A percentile compares a stretch with the other conserved stretches of the same genome.
Conservation (phyloP, 2,329 filamentous ascomycete genomes). For the Apiospora pterosperma region DNA sequence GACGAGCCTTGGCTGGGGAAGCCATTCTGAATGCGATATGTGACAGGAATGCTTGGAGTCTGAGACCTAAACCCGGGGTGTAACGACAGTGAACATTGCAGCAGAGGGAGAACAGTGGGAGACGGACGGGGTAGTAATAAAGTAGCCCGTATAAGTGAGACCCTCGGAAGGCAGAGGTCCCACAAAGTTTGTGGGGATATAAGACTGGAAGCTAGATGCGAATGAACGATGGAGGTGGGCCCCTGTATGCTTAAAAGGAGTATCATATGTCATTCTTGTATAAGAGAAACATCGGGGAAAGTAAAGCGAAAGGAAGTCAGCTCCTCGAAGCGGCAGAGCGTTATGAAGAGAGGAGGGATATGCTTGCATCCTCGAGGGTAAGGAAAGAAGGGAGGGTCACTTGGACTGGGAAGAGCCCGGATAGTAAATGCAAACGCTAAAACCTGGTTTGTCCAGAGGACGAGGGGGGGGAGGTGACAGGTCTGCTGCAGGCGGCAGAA, state of each 20-base stretch:
- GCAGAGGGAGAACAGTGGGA: slow-evolving; percentile 4
- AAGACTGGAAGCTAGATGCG: slow-evolving; percentile 11
- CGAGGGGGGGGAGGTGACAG: background rate
- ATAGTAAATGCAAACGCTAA: background rate
- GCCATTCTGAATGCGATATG: slow-evolving; percentile 12
- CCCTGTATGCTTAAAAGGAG: background rate
- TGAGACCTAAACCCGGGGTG: slow-evolving; percentile 11
- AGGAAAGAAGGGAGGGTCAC: background rate
- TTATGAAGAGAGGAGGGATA: slow-evolving; percentile 3
- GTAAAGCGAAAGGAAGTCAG: slow-evolving; percentile 1
- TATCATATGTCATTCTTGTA: slow-evolving; percentile 8
- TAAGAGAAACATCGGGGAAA: slow-evolving; percentile 4
- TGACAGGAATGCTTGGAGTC: background rate
- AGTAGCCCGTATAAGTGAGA: slow-evolving; percentile 16
- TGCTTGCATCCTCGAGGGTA: slow-evolving; percentile 1
- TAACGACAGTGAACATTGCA: slow-evolving; percentile 5
- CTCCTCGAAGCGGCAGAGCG: slow-evolving; percentile 5
- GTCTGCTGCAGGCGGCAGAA: slow-evolving; percentile 1
- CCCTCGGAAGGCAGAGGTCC: slow-evolving; percentile 14
- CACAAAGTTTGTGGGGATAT: slow-evolving; percentile 19
- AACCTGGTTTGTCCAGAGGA: background rate
- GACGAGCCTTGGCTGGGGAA: slow-evolving; percentile 30
- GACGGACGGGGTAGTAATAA: slow-evolving; percentile 9
- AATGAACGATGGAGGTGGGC: slow-evolving; percentile 11
- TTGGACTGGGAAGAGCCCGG: background rate